phyloP scores from a whole-genome alignment of 164 flowering plant genomes.

The Vitis vinifera region DNA sequence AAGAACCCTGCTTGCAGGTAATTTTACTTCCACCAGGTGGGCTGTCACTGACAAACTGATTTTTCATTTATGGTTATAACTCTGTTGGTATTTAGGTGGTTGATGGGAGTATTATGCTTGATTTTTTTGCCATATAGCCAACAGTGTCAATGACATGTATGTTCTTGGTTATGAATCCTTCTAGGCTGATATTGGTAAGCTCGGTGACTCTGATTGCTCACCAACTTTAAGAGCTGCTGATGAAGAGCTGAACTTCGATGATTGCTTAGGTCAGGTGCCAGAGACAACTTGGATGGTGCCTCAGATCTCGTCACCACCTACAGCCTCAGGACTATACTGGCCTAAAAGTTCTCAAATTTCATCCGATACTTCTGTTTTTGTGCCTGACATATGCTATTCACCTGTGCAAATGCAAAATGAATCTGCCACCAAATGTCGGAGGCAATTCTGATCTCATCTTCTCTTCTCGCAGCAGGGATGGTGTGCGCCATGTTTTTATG shows the following conservation, averaged over 20 bases:
- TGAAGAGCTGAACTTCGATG: slow-evolving; percentile 48
- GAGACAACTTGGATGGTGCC: slow-evolving; percentile 66
- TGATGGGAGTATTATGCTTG: no score
- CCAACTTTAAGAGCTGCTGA: slow-evolving; percentile 42
- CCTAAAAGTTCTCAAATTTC: slow-evolving; percentile 36
- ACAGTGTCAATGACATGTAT: no score
- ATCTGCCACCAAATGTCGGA: slow-evolving; percentile 19
- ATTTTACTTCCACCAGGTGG: neutral
- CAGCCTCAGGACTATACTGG: slow-evolving; percentile 77
- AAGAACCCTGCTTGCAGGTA: neutral
- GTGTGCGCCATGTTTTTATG: no score
- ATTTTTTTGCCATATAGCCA: no score
- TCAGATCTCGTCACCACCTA: slow-evolving; percentile 66
- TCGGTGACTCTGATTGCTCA: slow-evolving; percentile 65
- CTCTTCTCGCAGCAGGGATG: no score
- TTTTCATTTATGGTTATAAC: neutral
- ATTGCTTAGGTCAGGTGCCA: slow-evolving; percentile 60
- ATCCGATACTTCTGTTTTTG: slow-evolving; percentile 43
- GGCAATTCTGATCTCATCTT: slow-evolving; percentile 19
- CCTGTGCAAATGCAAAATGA: slow-evolving; percentile 13
- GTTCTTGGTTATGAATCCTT: neutral
- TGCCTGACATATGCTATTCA: slow-evolving; percentile 57
- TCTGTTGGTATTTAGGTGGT: no score
- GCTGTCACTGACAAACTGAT: neutral
- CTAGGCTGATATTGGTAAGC: slow-evolving; percentile 70